These are phyloP conservation scores for Jimgerdemannia flammicorona DNA, from an alignment of 192 early-diverging fungal species.

Conservation along the genomic window DNA sequence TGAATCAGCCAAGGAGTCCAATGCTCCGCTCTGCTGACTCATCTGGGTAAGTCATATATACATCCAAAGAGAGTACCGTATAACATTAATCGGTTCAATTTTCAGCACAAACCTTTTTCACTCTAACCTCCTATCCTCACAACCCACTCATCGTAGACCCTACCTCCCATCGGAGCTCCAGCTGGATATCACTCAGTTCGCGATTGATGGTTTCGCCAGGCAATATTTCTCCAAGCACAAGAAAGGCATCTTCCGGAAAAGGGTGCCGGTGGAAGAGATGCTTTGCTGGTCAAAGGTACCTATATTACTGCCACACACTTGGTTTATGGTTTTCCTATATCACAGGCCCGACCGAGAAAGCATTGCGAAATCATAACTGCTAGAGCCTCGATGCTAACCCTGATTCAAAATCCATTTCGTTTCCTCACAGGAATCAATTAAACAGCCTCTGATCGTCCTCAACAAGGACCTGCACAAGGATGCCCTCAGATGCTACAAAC, in stretches of 20 bases:
- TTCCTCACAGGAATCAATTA: slow-evolving; percentile 56
- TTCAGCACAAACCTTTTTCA: too few species aligned
- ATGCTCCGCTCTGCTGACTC: slow-evolving; percentile 6
- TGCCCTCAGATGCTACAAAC: slow-evolving; percentile 79
- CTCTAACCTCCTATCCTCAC: too few species aligned
- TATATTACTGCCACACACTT: not conserved
- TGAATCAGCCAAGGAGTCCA: slow-evolving; percentile 17
- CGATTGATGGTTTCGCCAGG: slow-evolving; percentile 84
- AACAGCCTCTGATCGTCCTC: slow-evolving; percentile 78
- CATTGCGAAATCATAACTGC: not conserved
- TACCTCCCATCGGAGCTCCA: slow-evolving; percentile 54
- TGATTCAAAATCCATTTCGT: not conserved
- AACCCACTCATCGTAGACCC: slow-evolving; percentile 10
- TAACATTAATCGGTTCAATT: too few species aligned
- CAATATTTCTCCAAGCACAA: slow-evolving; percentile 90
- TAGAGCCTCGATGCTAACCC: too few species aligned
- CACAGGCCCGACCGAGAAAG: not conserved
- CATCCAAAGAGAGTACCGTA: too few species aligned
- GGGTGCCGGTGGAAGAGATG: slow-evolving; percentile 89
- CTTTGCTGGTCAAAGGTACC: slow-evolving; percentile 68
- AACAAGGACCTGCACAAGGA: slow-evolving; percentile 82
- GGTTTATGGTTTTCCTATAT: not conserved
- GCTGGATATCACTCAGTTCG: slow-evolving; percentile 73
- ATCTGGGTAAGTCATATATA: slow-evolving; percentile 10
- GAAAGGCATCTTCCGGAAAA: slow-evolving; percentile 77